Conservation (phyloP, 768 basidiomycete genomes). For the Lanmaoa rubissima region DNA sequence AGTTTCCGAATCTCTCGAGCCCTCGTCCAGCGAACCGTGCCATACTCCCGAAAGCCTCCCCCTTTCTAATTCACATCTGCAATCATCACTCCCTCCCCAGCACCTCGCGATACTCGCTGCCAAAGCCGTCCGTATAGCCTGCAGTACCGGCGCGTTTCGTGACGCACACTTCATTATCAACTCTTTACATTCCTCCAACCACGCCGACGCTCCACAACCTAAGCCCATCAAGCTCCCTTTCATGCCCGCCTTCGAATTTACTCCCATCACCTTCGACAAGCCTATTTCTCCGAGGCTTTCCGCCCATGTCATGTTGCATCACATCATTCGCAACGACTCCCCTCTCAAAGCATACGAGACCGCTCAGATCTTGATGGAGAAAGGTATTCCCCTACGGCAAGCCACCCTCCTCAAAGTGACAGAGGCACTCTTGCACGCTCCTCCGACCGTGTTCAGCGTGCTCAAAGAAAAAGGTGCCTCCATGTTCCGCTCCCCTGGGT, state of each 20-base stretch:
- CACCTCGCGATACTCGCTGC: constrained; percentile 39
- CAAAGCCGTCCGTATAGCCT: constrained; percentile 48
- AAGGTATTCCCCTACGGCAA: constrained; percentile 49
- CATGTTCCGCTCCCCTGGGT: constrained; percentile 15
- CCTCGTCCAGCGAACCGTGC: neutral
- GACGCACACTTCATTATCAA: constrained; percentile 60
- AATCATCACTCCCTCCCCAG: neutral
- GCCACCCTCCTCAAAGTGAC: constrained; percentile 48
- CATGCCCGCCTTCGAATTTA: constrained; percentile 33
- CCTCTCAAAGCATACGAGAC: constrained; percentile 47
- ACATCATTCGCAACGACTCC: constrained; percentile 53
- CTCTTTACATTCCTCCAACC: constrained; percentile 47
- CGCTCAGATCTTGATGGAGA: constrained; percentile 50
- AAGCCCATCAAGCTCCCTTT: constrained; percentile 20
- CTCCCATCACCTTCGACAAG: constrained; percentile 46
- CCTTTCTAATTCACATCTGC: neutral
- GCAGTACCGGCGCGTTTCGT: constrained; percentile 40
- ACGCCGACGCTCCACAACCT: constrained; percentile 15
- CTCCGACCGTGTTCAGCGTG: constrained; percentile 23
- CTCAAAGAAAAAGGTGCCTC: constrained; percentile 17
- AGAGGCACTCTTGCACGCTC: constrained; percentile 16
- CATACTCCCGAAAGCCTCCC: neutral
- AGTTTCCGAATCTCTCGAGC: neutral
- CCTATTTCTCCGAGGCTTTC: constrained; percentile 57
- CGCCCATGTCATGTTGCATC: constrained; percentile 64